These are phyloP conservation scores for Elaeis oleifera DNA, from an alignment of 202 grass and related monocot genomes.

Conservation along the genomic window DNA sequence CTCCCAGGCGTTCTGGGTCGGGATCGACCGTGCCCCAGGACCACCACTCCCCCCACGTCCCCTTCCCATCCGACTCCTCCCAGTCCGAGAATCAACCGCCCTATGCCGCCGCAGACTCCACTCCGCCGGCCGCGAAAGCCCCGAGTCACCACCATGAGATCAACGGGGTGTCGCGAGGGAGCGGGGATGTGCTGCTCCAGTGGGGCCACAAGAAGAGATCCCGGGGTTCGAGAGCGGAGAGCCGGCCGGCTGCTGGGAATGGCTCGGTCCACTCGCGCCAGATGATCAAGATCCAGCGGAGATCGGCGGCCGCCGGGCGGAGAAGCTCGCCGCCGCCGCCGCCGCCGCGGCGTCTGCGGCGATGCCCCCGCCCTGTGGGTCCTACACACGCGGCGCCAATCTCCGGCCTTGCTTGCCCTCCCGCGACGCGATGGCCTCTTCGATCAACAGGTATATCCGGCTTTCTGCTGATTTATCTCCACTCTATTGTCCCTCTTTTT, in stretches of 20 bases:
- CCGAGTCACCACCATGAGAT: slow-evolving; percentile 18
- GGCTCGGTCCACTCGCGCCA: slow-evolving; percentile 32
- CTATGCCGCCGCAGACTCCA: background rate
- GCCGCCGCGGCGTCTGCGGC: slow-evolving; percentile 40
- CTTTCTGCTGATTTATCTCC: slow-evolving; percentile 19
- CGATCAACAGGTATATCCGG: background rate
- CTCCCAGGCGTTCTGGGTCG: slow-evolving; percentile 13
- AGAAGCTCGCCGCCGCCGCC: slow-evolving; percentile 10
- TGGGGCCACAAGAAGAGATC: slow-evolving; percentile 85
- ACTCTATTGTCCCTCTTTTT: background rate
- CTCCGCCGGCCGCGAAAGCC: slow-evolving; percentile 1
- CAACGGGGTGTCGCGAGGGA: background rate
- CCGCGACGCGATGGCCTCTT: slow-evolving; percentile 15
- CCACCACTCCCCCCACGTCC: slow-evolving; percentile 23
- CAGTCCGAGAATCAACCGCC: background rate
- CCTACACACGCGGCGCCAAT: slow-evolving; percentile 39
- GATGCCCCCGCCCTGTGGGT: slow-evolving; percentile 36
- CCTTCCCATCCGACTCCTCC: too few relatives aligned
- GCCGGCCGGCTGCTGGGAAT: slow-evolving; percentile 15
- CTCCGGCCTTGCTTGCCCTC: slow-evolving; percentile 41
- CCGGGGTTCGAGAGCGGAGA: slow-evolving; percentile 42
- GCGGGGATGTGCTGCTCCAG: slow-evolving; percentile 65
- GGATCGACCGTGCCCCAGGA: slow-evolving; percentile 18
- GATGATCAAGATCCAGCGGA: slow-evolving; percentile 43
- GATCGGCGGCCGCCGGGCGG: slow-evolving; percentile 41